phyloP scores from a whole-genome alignment of 2,329 filamentous ascomycete species.

The Tolypocladium cylindrosporum region DNA sequence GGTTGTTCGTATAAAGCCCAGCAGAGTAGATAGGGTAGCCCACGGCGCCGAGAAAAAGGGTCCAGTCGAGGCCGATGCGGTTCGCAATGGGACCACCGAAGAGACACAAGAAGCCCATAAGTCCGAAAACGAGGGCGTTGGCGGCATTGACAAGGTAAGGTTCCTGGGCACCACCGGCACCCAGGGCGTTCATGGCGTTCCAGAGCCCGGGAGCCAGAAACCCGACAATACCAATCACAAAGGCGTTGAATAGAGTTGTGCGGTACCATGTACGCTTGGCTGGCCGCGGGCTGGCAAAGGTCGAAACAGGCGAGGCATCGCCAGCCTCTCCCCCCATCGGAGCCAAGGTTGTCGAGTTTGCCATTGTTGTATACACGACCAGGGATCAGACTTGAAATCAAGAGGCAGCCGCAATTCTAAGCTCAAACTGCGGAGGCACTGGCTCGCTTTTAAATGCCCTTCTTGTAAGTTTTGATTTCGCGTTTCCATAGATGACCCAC shows the following conservation, averaged over 20 bases:
- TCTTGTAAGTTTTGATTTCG: neutral
- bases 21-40: constrained; percentile 38
- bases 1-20: constrained; percentile 40
- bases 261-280: constrained; percentile 32
- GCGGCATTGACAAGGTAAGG: constrained; percentile 26
- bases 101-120: constrained; percentile 35
- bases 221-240: constrained; percentile 41
- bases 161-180: neutral
- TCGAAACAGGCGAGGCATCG: neutral
- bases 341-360: neutral
- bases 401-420: too few species aligned
- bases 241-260: constrained; percentile 42
- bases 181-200: constrained; percentile 17
- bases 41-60: constrained; percentile 31
- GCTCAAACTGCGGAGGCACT: too few species aligned
- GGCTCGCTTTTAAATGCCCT: too few species aligned
- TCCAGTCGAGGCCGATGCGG: constrained; percentile 35
- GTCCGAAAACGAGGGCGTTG: constrained; percentile 37
- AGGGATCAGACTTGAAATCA: too few species aligned
- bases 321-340: neutral
- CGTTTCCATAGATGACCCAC: neutral
- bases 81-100: constrained; percentile 38
- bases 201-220: constrained; percentile 41
- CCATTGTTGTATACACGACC: neutral
- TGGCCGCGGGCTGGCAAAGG: neutral